Conservation (phyloP, 108 stramenopile genomes). For the Aurantiochytrium sp. region DNA sequence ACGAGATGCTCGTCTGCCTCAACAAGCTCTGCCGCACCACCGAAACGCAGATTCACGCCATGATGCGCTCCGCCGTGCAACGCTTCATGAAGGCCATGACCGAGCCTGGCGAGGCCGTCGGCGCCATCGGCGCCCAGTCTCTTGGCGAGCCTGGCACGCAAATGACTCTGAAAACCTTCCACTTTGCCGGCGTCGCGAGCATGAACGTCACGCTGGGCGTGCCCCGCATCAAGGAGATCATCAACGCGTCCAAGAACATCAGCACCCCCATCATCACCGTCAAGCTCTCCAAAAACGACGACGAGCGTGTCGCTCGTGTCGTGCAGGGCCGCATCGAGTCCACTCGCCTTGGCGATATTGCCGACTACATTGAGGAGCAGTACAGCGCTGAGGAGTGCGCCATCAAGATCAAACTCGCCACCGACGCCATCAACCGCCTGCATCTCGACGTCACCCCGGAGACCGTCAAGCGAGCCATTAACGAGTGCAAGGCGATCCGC, state of each 20-base stretch:
- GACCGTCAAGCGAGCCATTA: conserved; percentile 72
- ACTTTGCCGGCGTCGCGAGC: conserved; percentile 96
- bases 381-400: conserved; percentile 69
- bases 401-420: conserved; percentile 84
- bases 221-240: conserved; percentile 96
- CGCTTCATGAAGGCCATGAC: conserved; percentile 77
- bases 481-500: conserved; percentile 51
- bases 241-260: conserved; percentile 92
- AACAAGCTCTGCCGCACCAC: conserved; percentile 54
- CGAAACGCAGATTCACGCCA: conserved; percentile 63
- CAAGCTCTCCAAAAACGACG: conserved; percentile 73
- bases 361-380: conserved; percentile 88
- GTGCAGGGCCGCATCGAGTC: conserved; percentile 96
- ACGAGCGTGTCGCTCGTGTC: conserved; percentile 80
- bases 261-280: conserved; percentile 99
- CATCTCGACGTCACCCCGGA: conserved; percentile 79
- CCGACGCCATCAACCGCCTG: conserved; percentile 75
- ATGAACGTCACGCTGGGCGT: conserved; percentile 99
- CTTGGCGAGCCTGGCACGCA: conserved; percentile 96
- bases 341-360: conserved; percentile 88
- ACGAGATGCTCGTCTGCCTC: background rate
- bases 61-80: conserved; percentile 64
- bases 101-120: conserved; percentile 92
- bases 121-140: conserved; percentile 93
- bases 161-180: conserved; percentile 96